Evolutionary conservation across 768 basidiomycete genomes (phyloP).

Genomic region (Russula olivacea): DNA sequence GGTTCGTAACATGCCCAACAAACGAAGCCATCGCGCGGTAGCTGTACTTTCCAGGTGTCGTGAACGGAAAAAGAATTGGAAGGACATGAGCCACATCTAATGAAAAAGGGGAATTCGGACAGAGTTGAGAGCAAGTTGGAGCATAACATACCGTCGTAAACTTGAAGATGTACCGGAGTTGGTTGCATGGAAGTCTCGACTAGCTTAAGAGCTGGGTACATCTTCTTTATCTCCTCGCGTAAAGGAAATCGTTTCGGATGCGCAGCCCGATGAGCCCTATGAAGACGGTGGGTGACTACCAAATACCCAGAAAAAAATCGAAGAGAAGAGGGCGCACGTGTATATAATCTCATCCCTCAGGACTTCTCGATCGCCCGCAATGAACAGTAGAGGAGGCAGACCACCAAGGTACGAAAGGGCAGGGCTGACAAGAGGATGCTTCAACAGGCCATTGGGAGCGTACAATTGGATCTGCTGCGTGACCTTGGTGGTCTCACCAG

Average conservation of each 20-base stretch:
- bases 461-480: conserved; percentile 82
- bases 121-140: conserved; percentile 12
- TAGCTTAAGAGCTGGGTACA: conserved; percentile 54
- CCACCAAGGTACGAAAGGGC: conserved; percentile 81
- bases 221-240: conserved; percentile 37
- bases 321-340: conserved; percentile 45
- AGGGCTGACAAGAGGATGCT: conserved; percentile 81
- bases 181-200: conserved; percentile 50
- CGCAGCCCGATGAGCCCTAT: conserved; percentile 86
- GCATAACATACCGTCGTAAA: conserved; percentile 69
- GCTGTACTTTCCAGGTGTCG: conserved; percentile 73
- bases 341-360: conserved; percentile 90
- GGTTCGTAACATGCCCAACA: conserved; percentile 57
- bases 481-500: conserved; percentile 51
- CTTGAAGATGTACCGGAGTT: conserved; percentile 85
- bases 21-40: conserved; percentile 73
- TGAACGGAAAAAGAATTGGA: conserved; percentile 69
- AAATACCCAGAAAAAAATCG: background rate
- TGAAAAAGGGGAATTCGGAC: background rate
- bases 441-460: conserved; percentile 67
- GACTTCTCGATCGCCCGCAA: conserved; percentile 87
- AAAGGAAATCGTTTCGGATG: conserved; percentile 64
- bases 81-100: conserved; percentile 67
- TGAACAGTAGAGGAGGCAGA: conserved; percentile 77
- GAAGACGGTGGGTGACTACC: background rate